These are phyloP conservation scores for Pittosporum tobira DNA, from an alignment of 129 eudicot genomes.

Conservation along the genomic window DNA sequence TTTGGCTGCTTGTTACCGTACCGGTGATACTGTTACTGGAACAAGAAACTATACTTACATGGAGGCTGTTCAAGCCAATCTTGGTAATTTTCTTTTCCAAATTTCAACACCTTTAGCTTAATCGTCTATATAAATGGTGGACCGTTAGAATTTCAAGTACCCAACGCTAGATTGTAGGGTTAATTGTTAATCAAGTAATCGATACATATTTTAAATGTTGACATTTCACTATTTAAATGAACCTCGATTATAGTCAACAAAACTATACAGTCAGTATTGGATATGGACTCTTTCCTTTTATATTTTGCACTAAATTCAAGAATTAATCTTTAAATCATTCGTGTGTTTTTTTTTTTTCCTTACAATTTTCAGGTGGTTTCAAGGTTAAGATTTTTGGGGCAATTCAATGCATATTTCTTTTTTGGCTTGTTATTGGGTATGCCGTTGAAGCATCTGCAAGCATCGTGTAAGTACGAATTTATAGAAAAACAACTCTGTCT, in stretches of 20 bases:
- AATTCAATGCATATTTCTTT: slow-evolving; percentile 78
- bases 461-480: slow-evolving; percentile 48
- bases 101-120: too few relatives aligned
- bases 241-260: too few relatives aligned
- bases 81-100: slow-evolving; percentile 36
- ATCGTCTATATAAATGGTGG: too few relatives aligned
- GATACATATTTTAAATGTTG: too few relatives aligned
- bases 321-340: too few relatives aligned
- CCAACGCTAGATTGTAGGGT: too few relatives aligned
- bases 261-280: too few relatives aligned
- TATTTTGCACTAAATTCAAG: too few relatives aligned
- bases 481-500: not conserved
- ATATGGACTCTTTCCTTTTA: too few relatives aligned
- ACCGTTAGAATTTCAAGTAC: too few relatives aligned
- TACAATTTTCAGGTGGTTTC: slow-evolving; percentile 56
- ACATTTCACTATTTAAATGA: too few relatives aligned
- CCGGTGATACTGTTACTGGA: slow-evolving; percentile 64
- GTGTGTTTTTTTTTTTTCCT: not conserved
- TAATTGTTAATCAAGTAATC: too few relatives aligned
- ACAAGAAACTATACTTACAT: slow-evolving; percentile 85
- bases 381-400: slow-evolving; percentile 78
- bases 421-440: slow-evolving; percentile 92
- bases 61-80: slow-evolving; percentile 85
- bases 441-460: slow-evolving; percentile 93
- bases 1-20: slow-evolving; percentile 71